These are phyloP conservation scores for Calocera viscosa DNA, from an alignment of 768 basidiomycete genomes.

Conservation along the genomic window DNA sequence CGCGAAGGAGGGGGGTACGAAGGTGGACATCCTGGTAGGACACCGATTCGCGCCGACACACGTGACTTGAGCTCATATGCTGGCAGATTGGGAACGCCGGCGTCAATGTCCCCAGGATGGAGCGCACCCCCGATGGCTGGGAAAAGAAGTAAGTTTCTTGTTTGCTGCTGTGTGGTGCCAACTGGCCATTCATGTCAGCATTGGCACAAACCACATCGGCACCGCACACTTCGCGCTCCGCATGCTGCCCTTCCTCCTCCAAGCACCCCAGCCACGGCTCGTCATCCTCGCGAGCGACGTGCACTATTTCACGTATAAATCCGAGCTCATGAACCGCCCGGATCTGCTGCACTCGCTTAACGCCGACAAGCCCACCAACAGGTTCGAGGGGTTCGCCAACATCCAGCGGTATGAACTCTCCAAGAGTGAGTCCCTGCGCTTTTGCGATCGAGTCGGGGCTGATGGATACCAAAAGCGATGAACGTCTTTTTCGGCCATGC, in stretches of 20 bases:
- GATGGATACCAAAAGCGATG: not conserved
- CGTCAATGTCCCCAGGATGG: constrained; percentile 14
- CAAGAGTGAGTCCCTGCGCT: not conserved
- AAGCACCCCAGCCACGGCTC: constrained; percentile 29
- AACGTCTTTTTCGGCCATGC: not conserved
- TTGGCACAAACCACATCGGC: constrained; percentile 39
- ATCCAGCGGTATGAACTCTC: constrained; percentile 9
- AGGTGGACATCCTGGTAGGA: constrained; percentile 32
- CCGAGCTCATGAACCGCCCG: constrained; percentile 17
- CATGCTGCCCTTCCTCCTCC: constrained; percentile 34
- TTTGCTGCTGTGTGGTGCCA: not conserved
- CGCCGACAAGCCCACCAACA: not conserved
- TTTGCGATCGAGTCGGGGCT: not conserved
- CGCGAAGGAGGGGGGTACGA: constrained; percentile 17
- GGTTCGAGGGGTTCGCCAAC: not conserved
- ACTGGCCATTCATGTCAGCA: constrained; percentile 23
- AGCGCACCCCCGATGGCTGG: constrained; percentile 35
- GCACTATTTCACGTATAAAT: constrained; percentile 25
- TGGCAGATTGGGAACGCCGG: constrained; percentile 33
- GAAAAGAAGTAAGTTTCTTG: constrained; percentile 31
- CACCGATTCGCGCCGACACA: not conserved
- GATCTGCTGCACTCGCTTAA: constrained; percentile 28
- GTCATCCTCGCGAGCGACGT: constrained; percentile 36
- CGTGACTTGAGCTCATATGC: not conserved
- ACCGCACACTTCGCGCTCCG: constrained; percentile 32